Evolutionary conservation across 768 basidiomycete genomes (phyloP).

Genomic region (Termitomyces eurrhizus): DNA sequence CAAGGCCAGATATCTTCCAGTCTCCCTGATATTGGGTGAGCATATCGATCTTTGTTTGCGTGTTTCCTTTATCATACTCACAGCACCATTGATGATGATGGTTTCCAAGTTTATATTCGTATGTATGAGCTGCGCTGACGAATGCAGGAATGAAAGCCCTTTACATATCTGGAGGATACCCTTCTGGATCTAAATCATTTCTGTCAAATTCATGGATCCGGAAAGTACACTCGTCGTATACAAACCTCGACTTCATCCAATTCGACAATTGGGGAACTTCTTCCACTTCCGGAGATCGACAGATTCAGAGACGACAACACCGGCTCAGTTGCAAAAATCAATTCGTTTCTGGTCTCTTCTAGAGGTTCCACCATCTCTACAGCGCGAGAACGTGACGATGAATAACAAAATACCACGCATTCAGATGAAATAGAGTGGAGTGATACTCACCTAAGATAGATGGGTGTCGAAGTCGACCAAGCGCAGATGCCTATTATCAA

Average conservation of each 20-base stretch:
- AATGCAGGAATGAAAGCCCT: constrained; percentile 86
- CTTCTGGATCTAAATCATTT: constrained; percentile 64
- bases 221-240: constrained; percentile 14
- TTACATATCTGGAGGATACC: constrained; percentile 92
- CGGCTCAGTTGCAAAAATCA: constrained; percentile 93
- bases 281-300: constrained; percentile 64
- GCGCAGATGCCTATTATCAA: constrained; percentile 63
- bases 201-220: constrained; percentile 30
- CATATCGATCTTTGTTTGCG: neutral
- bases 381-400: constrained; percentile 1
- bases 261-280: constrained; percentile 61
- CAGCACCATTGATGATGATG: constrained; percentile 85
- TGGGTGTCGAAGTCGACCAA: constrained; percentile 86
- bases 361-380: constrained; percentile 96
- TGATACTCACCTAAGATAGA: constrained; percentile 71
- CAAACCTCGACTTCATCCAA: constrained; percentile 93
- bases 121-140: constrained; percentile 88
- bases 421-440: neutral
- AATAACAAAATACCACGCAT: constrained; percentile 5
- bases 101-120: constrained; percentile 86
- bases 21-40: constrained; percentile 64
- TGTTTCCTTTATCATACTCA: constrained; percentile 32
- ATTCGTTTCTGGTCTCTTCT: constrained; percentile 85
- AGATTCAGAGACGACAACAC: constrained; percentile 78
- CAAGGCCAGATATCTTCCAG: constrained; percentile 94